Evolutionary conservation across 768 basidiomycete species (phyloP).

Genomic region (Suillus cothurnatus): DNA sequence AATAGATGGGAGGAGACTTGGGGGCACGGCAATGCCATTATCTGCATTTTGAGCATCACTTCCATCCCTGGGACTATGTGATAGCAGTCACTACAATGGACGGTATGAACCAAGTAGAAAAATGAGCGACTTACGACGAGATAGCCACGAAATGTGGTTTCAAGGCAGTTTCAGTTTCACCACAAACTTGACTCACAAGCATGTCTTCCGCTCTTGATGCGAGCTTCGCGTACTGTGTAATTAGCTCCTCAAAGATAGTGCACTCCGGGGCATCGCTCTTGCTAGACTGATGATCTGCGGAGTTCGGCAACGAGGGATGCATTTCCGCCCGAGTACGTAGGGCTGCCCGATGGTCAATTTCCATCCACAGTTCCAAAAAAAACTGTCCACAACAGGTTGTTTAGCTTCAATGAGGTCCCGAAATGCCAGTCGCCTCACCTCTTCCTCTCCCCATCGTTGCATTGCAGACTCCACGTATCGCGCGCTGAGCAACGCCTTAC

Average conservation of each 20-base stretch:
- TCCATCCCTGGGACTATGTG: neutral
- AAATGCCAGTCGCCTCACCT: constrained; percentile 54
- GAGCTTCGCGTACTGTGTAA: constrained; percentile 63
- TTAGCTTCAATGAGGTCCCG: constrained; percentile 7
- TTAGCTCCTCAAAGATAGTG: constrained; percentile 80
- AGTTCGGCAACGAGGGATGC: constrained; percentile 53
- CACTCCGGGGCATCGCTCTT: constrained; percentile 46
- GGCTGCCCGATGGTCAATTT: constrained; percentile 63
- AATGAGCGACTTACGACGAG: constrained; percentile 39
- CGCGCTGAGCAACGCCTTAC: constrained; percentile 85
- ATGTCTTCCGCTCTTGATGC: constrained; percentile 81
- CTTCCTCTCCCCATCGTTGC: constrained; percentile 86
- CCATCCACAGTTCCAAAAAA: constrained; percentile 88
- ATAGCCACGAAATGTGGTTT: constrained; percentile 69
- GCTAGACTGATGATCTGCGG: constrained; percentile 19
- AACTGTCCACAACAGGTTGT: constrained; percentile 53
- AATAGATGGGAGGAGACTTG: constrained; percentile 74
- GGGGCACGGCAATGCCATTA: constrained; percentile 56
- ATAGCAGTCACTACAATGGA: neutral
- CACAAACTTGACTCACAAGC: constrained; percentile 78
- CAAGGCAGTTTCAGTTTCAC: constrained; percentile 78
- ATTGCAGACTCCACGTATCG: constrained; percentile 70
- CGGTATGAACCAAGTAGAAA: neutral
- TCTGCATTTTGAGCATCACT: constrained; percentile 6
- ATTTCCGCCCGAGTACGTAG: constrained; percentile 57